Evolutionary conservation across 164 flowering plant genomes (phyloP).

Genomic region (Cinnamomum micranthum): DNA sequence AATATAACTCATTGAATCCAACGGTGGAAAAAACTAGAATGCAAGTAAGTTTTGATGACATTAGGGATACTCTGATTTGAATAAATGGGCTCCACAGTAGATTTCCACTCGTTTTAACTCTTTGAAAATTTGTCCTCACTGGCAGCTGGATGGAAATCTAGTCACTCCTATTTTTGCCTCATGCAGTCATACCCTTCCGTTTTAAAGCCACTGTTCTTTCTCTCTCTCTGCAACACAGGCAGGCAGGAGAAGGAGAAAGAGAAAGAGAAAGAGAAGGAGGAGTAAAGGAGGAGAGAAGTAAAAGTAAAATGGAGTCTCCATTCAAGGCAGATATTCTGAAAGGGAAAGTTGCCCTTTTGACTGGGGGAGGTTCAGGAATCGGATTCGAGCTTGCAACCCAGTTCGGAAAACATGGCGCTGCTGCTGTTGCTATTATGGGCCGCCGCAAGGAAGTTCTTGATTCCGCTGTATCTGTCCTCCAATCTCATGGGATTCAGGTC

Average conservation of each 20-base stretch:
- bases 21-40: no score
- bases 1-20: no score
- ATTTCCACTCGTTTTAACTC: no score
- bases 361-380: slow-evolving; percentile 89
- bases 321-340: slow-evolving; percentile 54
- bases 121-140: no score
- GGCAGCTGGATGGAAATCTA: no score
- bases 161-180: no score
- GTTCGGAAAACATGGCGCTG: slow-evolving; percentile 81
- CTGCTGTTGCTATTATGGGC: slow-evolving; percentile 76
- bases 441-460: slow-evolving; percentile 66
- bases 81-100: no score
- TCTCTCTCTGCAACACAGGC: no score
- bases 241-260: not conserved
- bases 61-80: no score
- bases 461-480: slow-evolving; percentile 61
- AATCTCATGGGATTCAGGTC: slow-evolving; percentile 58
- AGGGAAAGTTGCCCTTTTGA: slow-evolving; percentile 72
- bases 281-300: slow-evolving; percentile 12
- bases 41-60: no score
- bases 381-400: slow-evolving; percentile 73
- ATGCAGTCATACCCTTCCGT: no score
- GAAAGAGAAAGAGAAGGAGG: not conserved
- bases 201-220: no score
- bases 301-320: slow-evolving; percentile 38